Percentiles rank a stretch among this genome's conserved stretches.
Evolutionary conservation across 495 filamentous ascomycete species (phyloP).

Genomic region (Penicillium manginii): DNA sequence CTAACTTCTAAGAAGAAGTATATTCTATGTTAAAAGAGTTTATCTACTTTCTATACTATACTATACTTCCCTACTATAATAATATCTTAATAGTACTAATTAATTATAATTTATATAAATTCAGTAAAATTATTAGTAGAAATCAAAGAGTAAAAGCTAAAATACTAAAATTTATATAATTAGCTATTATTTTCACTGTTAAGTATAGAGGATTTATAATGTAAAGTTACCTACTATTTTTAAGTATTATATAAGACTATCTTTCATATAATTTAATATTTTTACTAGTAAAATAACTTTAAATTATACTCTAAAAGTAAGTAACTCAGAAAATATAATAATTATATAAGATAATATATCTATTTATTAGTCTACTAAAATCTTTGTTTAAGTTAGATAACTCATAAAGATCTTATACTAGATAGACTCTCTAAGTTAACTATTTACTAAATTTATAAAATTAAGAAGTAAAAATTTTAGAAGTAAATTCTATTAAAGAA

Average conservation of each 20-base stretch:
- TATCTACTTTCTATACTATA: background rate
- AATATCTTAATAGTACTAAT: background rate
- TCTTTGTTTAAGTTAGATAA: background rate
- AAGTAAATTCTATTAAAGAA: background rate
- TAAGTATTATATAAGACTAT: background rate
- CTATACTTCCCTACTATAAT: background rate
- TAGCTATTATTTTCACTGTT: background rate
- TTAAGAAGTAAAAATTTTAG: background rate
- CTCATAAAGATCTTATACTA: background rate
- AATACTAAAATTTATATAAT: background rate
- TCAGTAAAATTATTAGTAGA: background rate
- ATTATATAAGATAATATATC: background rate
- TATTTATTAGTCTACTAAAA: background rate
- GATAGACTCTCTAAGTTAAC: background rate
- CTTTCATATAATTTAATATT: background rate
- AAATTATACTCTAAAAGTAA: background rate
- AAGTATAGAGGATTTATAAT: background rate
- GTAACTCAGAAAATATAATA: background rate
- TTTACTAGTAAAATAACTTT: background rate
- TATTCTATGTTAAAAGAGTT: background rate
- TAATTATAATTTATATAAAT: background rate
- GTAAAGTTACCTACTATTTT: background rate
- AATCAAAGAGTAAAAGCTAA: background rate
- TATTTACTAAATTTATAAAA: background rate
- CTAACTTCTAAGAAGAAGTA: too few relatives aligned